These are phyloP conservation scores for Hura crepitans DNA, from an alignment of 441 rosid genomes.

Conservation along the genomic window DNA sequence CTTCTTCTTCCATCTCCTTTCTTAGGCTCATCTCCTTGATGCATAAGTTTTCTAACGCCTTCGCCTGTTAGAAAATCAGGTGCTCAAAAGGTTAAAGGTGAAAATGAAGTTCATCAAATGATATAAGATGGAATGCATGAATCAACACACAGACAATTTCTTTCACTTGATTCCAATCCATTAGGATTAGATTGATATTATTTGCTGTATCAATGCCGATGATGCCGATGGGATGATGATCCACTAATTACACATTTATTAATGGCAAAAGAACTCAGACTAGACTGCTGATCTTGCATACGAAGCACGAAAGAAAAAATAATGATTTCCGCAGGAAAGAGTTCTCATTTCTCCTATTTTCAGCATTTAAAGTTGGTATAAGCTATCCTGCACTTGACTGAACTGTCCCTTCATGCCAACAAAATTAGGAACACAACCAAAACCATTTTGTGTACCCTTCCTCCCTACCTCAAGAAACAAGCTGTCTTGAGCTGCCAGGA, in stretches of 20 bases:
- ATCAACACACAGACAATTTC: background rate
- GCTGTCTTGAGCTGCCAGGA: background rate
- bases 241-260: background rate
- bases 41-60: constrained; percentile 55
- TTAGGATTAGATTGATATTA: background rate
- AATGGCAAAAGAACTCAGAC: background rate
- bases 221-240: background rate
- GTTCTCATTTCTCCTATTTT: background rate
- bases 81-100: constrained; percentile 6
- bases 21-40: constrained; percentile 58
- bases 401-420: background rate
- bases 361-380: background rate
- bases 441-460: background rate
- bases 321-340: background rate
- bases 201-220: background rate
- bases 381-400: background rate
- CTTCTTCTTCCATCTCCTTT: constrained; percentile 53
- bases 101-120: constrained; percentile 1
- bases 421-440: background rate
- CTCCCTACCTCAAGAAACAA: background rate
- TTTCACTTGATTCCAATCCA: background rate
- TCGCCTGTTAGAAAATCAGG: constrained; percentile 45
- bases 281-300: background rate
- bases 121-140: background rate
- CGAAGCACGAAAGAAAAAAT: background rate